Evolutionary conservation across 2,329 filamentous ascomycete genomes (phyloP), one percentile per base, ranked within the genome.

Genomic region (Hymenoscyphus repandus): DNA sequence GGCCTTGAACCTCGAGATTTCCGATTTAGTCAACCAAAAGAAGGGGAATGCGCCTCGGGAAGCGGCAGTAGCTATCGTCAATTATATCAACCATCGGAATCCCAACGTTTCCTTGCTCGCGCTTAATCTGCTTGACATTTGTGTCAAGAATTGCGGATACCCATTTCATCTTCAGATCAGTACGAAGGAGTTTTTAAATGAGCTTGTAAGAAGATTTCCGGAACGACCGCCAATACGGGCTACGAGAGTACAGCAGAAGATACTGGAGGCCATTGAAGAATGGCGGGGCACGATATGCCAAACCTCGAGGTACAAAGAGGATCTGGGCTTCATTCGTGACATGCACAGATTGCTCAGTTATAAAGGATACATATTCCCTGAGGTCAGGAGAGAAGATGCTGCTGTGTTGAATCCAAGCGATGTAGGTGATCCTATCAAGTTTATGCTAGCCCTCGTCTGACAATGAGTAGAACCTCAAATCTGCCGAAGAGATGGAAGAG

Each of bases 81-180:
- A 87, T 71, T 90, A 91, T 66, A 85, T 97, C 76, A 99, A 99
- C 73, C 90, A 95, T 70, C 88, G 93, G 68, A 99, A 97, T 68
- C 88, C 91, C 54, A 97, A 96, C 70, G 90, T 99, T 60, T 87
- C 91, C 54, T 75, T 99, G 59, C 79, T 97, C 52, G 92, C 93
- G 53, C 79, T 97, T 65, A 85, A 85, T 73, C 82, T 99, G 60
- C 88, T 99, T 67, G 93, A 99, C 69, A 97, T 97, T 57, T 97
- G 93, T 71, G 93, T 97, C 71, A 99, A 99, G 77, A 99, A 99
- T 74, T 99, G 93, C 78, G 93, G 93, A 63, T 99, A 99, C 68
- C 91, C 93, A 1, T 99, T 99, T 71, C 93, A 99, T 67, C 83
- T 99, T 52, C 93, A 99, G 71, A 96, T 99, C 67, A 91, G 88